Percentiles rank a stretch among this genome's conserved stretches.
phyloP scores from a whole-genome alignment of 2,329 filamentous ascomycete genomes.

The Curvularia hawaiiensis region DNA sequence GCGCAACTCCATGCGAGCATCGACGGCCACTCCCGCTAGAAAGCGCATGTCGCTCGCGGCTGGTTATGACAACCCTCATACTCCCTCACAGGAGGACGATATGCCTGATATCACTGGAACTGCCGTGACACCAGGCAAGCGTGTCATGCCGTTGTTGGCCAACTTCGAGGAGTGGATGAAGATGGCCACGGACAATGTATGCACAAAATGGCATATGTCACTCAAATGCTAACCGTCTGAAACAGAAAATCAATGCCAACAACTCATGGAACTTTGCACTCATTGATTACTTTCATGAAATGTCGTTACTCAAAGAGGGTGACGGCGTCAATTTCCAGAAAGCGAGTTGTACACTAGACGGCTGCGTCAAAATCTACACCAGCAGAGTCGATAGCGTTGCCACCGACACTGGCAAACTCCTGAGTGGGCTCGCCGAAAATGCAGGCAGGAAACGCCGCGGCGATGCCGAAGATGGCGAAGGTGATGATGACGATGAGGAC shows the following conservation, averaged over 20 bases:
- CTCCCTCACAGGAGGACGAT: slow-evolving; percentile 58
- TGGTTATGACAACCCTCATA: slow-evolving; percentile 54
- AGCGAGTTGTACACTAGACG: slow-evolving; percentile 94
- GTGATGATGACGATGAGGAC: slow-evolving; percentile 69
- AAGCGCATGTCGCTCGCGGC: slow-evolving; percentile 65
- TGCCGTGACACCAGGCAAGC: slow-evolving; percentile 93
- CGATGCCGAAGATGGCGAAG: slow-evolving; percentile 42
- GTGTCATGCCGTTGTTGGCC: slow-evolving; percentile 83
- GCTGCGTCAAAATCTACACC: slow-evolving; percentile 99
- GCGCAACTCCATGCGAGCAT: slow-evolving; percentile 87
- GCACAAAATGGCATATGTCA: not conserved
- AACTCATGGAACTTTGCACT: slow-evolving; percentile 99
- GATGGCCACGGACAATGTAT: slow-evolving; percentile 92
- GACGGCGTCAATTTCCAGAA: slow-evolving; percentile 99
- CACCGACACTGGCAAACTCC: slow-evolving; percentile 91
- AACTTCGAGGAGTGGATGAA: slow-evolving; percentile 99
- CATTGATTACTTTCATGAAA: slow-evolving; percentile 99
- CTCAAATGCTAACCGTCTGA: slow-evolving; percentile 16
- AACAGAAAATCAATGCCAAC: slow-evolving; percentile 79
- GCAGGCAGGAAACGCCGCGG: slow-evolving; percentile 62
- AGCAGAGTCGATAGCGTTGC: slow-evolving; percentile 98
- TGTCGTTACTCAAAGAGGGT: slow-evolving; percentile 95
- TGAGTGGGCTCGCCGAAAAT: slow-evolving; percentile 92
- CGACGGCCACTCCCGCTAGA: slow-evolving; percentile 70
- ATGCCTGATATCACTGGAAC: slow-evolving; percentile 68